These are phyloP conservation scores for Hanseniaspora hatyaiensis DNA, from an alignment of 805 yeast genomes.

Conservation along the genomic window DNA sequence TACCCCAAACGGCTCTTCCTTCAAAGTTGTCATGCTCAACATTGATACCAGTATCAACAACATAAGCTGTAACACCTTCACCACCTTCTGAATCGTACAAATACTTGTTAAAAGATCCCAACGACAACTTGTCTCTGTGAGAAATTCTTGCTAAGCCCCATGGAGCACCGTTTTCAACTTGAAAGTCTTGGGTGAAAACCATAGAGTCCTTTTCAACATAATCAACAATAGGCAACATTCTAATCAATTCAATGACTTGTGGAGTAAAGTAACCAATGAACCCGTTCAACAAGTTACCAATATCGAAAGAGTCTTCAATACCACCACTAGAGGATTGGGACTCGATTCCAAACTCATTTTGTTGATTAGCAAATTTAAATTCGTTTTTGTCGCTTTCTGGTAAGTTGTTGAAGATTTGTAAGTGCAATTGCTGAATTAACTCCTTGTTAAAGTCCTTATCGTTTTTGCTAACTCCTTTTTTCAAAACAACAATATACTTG, in stretches of 20 bases:
- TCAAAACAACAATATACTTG: slow-evolving; percentile 78
- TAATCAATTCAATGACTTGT: slow-evolving; percentile 59
- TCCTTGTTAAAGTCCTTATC: slow-evolving; percentile 54
- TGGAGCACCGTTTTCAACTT: slow-evolving; percentile 72
- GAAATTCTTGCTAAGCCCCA: slow-evolving; percentile 92
- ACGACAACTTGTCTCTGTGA: slow-evolving; percentile 59
- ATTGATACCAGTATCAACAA: slow-evolving; percentile 82
- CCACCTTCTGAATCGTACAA: slow-evolving; percentile 64
- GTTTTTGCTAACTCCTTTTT: slow-evolving; percentile 45
- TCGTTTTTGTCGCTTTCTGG: slow-evolving; percentile 26
- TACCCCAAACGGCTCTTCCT: slow-evolving; percentile 80
- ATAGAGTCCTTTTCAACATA: slow-evolving; percentile 66
- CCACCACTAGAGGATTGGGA: slow-evolving; percentile 35
- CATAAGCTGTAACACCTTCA: slow-evolving; percentile 73
- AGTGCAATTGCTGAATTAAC: slow-evolving; percentile 49
- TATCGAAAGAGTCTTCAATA: slow-evolving; percentile 47
- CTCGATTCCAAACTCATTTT: slow-evolving; percentile 20
- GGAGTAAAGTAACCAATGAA: slow-evolving; percentile 78
- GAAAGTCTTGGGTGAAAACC: slow-evolving; percentile 52
- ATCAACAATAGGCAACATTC: slow-evolving; percentile 51
- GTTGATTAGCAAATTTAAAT: slow-evolving; percentile 31
- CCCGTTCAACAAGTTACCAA: slow-evolving; percentile 53
- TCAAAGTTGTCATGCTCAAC: slow-evolving; percentile 64
- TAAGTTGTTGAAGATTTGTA: slow-evolving; percentile 32
- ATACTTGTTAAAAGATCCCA: slow-evolving; percentile 63